Evolutionary conservation across 2,329 filamentous ascomycete species (phyloP).

Genomic region (Ascocoryne sarcoides): DNA sequence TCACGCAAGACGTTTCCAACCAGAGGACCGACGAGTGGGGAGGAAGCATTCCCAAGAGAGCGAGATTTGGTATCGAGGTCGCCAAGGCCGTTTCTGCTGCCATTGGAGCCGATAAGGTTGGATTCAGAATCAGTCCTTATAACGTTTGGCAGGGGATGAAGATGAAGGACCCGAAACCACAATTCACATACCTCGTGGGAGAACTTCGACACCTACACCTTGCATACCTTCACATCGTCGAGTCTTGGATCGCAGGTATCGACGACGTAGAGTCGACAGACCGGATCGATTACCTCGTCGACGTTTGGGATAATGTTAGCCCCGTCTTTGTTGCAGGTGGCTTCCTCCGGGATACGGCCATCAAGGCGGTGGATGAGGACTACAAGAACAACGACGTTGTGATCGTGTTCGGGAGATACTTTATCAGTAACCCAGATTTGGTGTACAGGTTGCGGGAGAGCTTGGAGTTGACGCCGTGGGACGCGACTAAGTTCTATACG

Average conservation of each 20-base stretch:
- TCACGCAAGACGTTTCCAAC: slow-evolving; percentile 37
- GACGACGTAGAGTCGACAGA: slow-evolving; percentile 33
- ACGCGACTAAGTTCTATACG: slow-evolving; percentile 32
- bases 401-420: slow-evolving; percentile 36
- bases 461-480: slow-evolving; percentile 31
- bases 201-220: slow-evolving; percentile 43
- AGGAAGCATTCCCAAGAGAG: slow-evolving; percentile 41
- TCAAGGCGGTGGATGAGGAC: slow-evolving; percentile 31
- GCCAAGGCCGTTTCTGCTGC: slow-evolving; percentile 40
- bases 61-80: slow-evolving; percentile 44
- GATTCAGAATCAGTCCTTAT: slow-evolving; percentile 52
- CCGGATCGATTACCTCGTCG: slow-evolving; percentile 35
- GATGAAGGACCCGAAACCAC: slow-evolving; percentile 52
- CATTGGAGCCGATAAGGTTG: slow-evolving; percentile 43
- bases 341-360: slow-evolving; percentile 33
- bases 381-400: slow-evolving; percentile 29
- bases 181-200: slow-evolving; percentile 50
- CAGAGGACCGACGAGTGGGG: slow-evolving; percentile 45
- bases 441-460: slow-evolving; percentile 34
- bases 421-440: slow-evolving; percentile 39
- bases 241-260: slow-evolving; percentile 31
- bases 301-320: slow-evolving; percentile 34
- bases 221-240: slow-evolving; percentile 55
- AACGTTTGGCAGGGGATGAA: slow-evolving; percentile 53
- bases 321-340: slow-evolving; percentile 44